These are phyloP conservation scores for Wickerhamomyces canadensis DNA, from an alignment of 805 yeast species.

Conservation along the genomic window DNA sequence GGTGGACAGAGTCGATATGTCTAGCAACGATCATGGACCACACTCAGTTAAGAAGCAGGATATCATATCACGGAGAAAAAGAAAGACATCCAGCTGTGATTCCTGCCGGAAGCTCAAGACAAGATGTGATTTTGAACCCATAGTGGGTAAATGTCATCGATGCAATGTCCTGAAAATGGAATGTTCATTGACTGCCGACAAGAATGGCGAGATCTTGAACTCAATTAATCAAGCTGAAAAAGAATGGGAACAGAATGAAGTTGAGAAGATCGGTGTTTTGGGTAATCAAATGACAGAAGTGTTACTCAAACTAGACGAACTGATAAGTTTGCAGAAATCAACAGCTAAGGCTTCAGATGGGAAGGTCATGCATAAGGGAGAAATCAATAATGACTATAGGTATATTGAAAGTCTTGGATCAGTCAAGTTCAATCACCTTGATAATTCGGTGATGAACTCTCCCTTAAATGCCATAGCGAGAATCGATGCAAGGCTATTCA, in stretches of 20 bases:
- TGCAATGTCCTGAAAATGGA: constrained; percentile 41
- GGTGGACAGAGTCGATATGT: no score
- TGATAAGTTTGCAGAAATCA: background rate
- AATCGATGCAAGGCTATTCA: constrained; percentile 34
- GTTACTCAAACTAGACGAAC: constrained; percentile 20
- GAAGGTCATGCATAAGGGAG: background rate
- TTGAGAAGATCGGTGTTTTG: constrained; percentile 6
- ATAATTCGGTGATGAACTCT: constrained; percentile 26
- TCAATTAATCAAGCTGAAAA: constrained; percentile 10
- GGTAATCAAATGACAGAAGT: constrained; percentile 20
- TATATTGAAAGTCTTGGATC: constrained; percentile 8
- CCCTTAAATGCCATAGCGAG: constrained; percentile 32
- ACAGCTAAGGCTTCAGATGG: no score
- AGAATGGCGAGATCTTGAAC: constrained; percentile 21
- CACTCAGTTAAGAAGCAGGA: background rate
- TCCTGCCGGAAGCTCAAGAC: constrained; percentile 53
- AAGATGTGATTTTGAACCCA: constrained; percentile 46
- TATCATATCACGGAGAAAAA: constrained; percentile 25
- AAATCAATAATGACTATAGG: constrained; percentile 8
- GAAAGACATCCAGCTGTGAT: constrained; percentile 41
- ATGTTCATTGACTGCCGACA: constrained; percentile 40
- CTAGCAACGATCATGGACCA: no score
- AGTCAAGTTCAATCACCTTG: constrained; percentile 18
- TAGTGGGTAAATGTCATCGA: constrained; percentile 42
- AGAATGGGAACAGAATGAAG: constrained; percentile 2